phyloP scores from a whole-genome alignment of 2,329 filamentous ascomycete species.

The Didymella keratinophila region DNA sequence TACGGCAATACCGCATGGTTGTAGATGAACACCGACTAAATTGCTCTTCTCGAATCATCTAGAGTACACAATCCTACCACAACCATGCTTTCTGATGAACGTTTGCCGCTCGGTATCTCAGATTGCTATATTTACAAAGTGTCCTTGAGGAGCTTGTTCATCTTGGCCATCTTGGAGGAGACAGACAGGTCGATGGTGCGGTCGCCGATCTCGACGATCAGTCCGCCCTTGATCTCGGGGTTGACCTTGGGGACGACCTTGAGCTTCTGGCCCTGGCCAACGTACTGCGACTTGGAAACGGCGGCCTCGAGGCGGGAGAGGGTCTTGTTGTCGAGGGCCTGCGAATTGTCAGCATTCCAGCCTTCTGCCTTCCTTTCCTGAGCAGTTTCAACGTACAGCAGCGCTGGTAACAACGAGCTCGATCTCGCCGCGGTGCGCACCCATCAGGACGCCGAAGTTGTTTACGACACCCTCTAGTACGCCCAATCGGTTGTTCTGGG shows the following conservation, averaged over 20 bases:
- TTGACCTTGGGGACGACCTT: constrained; percentile 97
- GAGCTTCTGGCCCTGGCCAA: constrained; percentile 93
- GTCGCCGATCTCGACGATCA: constrained; percentile 96
- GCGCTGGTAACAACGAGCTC: constrained; percentile 93
- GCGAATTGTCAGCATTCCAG: constrained; percentile 27
- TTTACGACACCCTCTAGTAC: constrained; percentile 81
- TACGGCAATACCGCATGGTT: not conserved
- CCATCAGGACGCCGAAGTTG: constrained; percentile 89
- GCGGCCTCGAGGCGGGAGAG: constrained; percentile 85
- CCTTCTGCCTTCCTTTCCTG: not conserved
- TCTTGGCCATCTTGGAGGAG: constrained; percentile 91
- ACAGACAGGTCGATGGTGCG: constrained; percentile 98
- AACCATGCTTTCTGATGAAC: constrained; percentile 22
- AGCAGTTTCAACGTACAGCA: constrained; percentile 67
- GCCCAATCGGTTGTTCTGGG: constrained; percentile 94
- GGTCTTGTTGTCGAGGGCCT: constrained; percentile 88
- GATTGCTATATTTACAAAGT: constrained; percentile 77
- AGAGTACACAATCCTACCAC: constrained; percentile 46
- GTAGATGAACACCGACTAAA: constrained; percentile 28
- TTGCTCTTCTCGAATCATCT: constrained; percentile 42
- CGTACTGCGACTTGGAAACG: constrained; percentile 87
- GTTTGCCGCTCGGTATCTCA: constrained; percentile 23
- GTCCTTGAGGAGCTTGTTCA: constrained; percentile 99
- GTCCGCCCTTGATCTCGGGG: constrained; percentile 90
- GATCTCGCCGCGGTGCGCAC: constrained; percentile 88